A percentile compares a stretch with the other conserved stretches of the same genome.
Evolutionary conservation across 192 early-diverging fungal genomes (phyloP).

Genomic region (Paraglomus brasilianum): DNA sequence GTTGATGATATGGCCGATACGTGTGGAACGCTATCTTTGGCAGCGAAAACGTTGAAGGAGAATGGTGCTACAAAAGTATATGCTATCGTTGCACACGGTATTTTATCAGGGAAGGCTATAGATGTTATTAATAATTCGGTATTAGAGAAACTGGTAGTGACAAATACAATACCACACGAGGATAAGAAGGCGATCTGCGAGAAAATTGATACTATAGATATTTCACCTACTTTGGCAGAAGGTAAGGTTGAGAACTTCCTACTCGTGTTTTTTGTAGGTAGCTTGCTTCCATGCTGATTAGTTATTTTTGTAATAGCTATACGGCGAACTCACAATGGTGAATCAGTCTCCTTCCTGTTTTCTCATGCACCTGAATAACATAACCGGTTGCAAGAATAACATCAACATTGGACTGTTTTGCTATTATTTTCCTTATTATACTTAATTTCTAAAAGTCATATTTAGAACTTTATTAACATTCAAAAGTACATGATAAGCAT

Average conservation of each 20-base stretch:
- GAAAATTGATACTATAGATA: constrained; percentile 81
- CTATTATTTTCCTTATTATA: too few relatives aligned
- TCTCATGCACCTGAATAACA: constrained; percentile 37
- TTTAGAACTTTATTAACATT: too few relatives aligned
- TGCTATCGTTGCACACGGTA: constrained; percentile 94
- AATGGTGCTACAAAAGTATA: constrained; percentile 92
- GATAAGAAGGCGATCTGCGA: constrained; percentile 76
- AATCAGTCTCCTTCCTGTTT: constrained; percentile 87
- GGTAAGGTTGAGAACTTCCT: constrained; percentile 24
- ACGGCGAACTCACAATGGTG: constrained; percentile 93
- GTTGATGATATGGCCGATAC: constrained; percentile 99
- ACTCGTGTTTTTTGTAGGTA: neutral
- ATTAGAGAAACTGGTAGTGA: constrained; percentile 74
- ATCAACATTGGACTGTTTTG: too few relatives aligned
- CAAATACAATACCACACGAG: constrained; percentile 81
- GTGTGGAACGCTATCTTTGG: constrained; percentile 84
- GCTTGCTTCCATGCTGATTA: neutral
- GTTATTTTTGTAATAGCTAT: constrained; percentile 66
- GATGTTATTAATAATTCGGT: constrained; percentile 78
- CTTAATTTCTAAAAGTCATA: too few relatives aligned
- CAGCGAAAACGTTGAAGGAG: constrained; percentile 84
- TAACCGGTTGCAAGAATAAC: neutral
- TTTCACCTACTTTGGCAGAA: constrained; percentile 76
- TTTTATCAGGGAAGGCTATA: constrained; percentile 89
- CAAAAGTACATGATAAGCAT: too few relatives aligned